Percentiles rank a stretch among this genome's conserved stretches.
phyloP scores from a whole-genome alignment of 106 monocot species.

The Phalaenopsis aphrodite region DNA sequence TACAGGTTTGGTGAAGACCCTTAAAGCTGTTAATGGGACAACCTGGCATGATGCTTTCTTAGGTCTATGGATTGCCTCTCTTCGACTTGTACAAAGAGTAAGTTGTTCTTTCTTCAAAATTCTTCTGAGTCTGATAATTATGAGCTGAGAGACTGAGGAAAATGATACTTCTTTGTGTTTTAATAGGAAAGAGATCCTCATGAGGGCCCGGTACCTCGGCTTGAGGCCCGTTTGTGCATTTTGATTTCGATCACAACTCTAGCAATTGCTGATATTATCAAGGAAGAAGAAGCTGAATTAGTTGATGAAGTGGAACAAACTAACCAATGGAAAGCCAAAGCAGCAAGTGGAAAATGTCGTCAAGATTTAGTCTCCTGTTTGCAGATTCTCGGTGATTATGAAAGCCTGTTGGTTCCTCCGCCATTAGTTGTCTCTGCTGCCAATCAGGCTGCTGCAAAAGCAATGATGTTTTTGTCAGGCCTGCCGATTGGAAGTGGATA shows the following conservation, averaged over 20 bases:
- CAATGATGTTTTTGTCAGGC: conserved; percentile 74
- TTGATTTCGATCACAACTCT: conserved; percentile 75
- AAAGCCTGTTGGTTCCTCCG: conserved; percentile 77
- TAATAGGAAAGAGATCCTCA: conserved; percentile 87
- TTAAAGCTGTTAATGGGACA: conserved; percentile 70
- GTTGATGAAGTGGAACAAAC: conserved; percentile 15
- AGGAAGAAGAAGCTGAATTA: conserved; percentile 49
- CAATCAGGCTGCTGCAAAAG: conserved; percentile 94
- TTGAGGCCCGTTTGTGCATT: conserved; percentile 81
- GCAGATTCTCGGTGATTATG: conserved; percentile 69
- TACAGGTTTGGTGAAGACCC: conserved; percentile 76
- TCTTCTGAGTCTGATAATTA: not conserved
- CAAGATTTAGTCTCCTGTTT: conserved; percentile 70
- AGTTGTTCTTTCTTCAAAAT: conserved; percentile 2
- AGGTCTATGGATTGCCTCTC: conserved; percentile 92
- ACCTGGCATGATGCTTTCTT: conserved; percentile 94
- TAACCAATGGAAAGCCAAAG: conserved; percentile 38
- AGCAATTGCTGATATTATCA: conserved; percentile 64
- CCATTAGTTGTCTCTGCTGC: conserved; percentile 53
- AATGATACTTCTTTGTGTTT: not conserved
- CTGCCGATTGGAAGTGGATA: conserved; percentile 45
- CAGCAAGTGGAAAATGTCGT: conserved; percentile 29
- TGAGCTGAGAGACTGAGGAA: not conserved
- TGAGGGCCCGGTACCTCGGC: conserved; percentile 88
- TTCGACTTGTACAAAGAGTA: conserved; percentile 95